phyloP scores from a whole-genome alignment of 371 early-diverging fungal species.

The Choanephora cucurbitarum region DNA sequence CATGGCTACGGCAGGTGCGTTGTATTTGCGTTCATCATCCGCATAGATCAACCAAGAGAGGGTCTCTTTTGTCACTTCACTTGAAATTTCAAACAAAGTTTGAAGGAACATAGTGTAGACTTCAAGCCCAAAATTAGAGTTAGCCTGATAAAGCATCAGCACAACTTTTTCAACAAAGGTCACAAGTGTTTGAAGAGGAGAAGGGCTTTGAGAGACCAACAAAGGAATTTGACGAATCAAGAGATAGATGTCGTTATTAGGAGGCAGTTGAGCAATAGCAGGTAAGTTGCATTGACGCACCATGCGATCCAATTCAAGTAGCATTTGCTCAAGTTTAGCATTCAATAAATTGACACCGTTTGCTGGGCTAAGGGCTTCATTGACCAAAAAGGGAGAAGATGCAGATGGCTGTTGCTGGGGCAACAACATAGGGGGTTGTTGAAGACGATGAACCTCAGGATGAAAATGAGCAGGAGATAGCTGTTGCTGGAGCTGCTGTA shows the following conservation, averaged over 20 bases:
- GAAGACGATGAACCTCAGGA: conserved; percentile 22
- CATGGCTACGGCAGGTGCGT: conserved; percentile 75
- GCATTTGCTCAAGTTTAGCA: conserved; percentile 63
- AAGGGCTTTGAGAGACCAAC: conserved; percentile 63
- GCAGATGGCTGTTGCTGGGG: conserved; percentile 3
- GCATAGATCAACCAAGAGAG: conserved; percentile 88
- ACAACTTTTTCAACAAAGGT: conserved; percentile 86
- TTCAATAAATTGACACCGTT: conserved; percentile 41
- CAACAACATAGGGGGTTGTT: conserved; percentile 2
- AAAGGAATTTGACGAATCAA: conserved; percentile 71
- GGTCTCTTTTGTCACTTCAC: conserved; percentile 80
- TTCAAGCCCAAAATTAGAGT: conserved; percentile 74
- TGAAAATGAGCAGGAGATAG: conserved; percentile 37
- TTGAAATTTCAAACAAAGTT: conserved; percentile 78
- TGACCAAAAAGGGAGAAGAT: conserved; percentile 14
- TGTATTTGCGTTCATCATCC: conserved; percentile 92
- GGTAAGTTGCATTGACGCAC: conserved; percentile 55
- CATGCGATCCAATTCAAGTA: conserved; percentile 76
- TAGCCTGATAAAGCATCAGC: conserved; percentile 74
- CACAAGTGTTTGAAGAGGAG: conserved; percentile 72
- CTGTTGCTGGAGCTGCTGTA: conserved; percentile 58
- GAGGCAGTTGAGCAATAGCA: conserved; percentile 69
- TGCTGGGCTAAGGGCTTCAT: conserved; percentile 18
- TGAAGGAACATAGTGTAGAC: conserved; percentile 81
- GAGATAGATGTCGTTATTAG: conserved; percentile 75